Percentiles rank a stretch among this genome's conserved stretches.
Conservation (phyloP, 1,284 basidiomycete species). For the Stereum hirsutum region DNA sequence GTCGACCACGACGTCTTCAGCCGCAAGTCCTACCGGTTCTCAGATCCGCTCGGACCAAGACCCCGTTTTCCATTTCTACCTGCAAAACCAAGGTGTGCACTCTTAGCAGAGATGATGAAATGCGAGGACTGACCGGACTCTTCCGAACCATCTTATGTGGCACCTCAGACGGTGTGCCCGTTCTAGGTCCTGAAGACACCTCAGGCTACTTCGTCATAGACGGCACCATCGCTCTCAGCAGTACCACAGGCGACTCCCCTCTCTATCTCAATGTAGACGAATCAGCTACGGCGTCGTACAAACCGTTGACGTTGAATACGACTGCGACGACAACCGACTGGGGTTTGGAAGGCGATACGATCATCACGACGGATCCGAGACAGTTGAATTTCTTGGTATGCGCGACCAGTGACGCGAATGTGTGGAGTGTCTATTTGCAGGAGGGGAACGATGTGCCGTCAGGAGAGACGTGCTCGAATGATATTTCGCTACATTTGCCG, state of each 20-base stretch:
- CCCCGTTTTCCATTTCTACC: constrained; percentile 49
- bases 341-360: constrained; percentile 52
- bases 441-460: constrained; percentile 40
- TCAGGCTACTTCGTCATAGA: constrained; percentile 43
- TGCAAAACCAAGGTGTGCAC: constrained; percentile 37
- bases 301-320: constrained; percentile 34
- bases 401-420: constrained; percentile 28
- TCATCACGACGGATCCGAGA: constrained; percentile 40
- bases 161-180: constrained; percentile 36
- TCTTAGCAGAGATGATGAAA: no score
- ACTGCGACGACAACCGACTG: constrained; percentile 44
- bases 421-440: constrained; percentile 42
- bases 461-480: constrained; percentile 31
- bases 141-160: no score
- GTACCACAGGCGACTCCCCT: constrained; percentile 25
- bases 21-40: constrained; percentile 37
- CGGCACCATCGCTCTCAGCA: constrained; percentile 35
- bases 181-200: constrained; percentile 44
- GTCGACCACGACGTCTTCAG: constrained; percentile 30
- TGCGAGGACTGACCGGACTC: no score
- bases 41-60: constrained; percentile 45
- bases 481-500: constrained; percentile 42
- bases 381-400: constrained; percentile 52
- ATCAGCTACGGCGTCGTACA: constrained; percentile 36
- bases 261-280: constrained; percentile 40